Percentiles rank a stretch among this genome's conserved stretches.
phyloP scores from a whole-genome alignment of 495 filamentous ascomycete genomes.

The Penicillium simplicissimum region DNA sequence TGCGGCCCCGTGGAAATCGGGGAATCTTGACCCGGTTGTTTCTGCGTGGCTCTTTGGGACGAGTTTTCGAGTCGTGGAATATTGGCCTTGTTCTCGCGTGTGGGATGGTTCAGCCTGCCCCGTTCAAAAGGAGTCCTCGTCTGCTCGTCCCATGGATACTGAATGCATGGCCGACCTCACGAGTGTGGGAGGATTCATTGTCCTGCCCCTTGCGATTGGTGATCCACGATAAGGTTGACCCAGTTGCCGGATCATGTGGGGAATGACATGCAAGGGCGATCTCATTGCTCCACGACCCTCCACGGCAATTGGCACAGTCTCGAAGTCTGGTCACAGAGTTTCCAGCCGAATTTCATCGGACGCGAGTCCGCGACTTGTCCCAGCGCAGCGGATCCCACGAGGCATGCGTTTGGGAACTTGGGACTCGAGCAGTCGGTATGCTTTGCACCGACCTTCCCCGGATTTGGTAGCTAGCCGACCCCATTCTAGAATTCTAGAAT shows the following conservation, averaged over 20 bases:
- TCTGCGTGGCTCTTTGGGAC: background rate
- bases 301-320: background rate
- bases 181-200: background rate
- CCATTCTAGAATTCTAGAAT: background rate
- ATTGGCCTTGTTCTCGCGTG: background rate
- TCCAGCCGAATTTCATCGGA: background rate
- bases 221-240: slow-evolving; percentile 1
- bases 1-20: background rate
- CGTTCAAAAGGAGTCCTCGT: background rate
- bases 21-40: background rate
- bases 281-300: background rate
- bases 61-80: background rate
- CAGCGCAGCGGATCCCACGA: background rate
- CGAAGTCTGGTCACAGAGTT: background rate
- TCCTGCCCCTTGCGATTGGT: background rate
- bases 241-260: background rate
- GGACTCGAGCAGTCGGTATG: background rate
- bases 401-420: background rate
- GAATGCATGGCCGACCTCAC: background rate
- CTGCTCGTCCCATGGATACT: background rate
- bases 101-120: background rate
- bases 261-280: background rate
- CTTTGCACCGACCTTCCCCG: background rate
- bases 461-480: background rate
- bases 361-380: background rate